Conservation (phyloP, 768 basidiomycete species). For the Sarcodon sp. region DNA sequence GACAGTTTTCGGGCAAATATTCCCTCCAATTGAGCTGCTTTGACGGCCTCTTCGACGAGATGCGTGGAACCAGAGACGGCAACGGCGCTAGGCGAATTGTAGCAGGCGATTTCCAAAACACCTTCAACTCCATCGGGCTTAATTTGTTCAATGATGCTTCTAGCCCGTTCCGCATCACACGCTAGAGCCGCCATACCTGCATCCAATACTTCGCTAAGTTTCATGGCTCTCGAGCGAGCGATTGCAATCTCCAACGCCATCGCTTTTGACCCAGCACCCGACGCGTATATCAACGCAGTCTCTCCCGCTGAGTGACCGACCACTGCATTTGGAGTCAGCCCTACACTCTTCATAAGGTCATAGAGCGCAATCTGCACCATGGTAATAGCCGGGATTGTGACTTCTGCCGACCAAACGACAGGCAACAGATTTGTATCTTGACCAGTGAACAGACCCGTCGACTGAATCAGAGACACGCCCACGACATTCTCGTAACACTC, state of each 20-base stretch:
- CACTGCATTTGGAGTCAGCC: conserved; percentile 23
- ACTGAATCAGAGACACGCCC: conserved; percentile 22
- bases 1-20: conserved; percentile 24
- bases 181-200: conserved; percentile 32
- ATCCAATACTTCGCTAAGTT: conserved; percentile 17
- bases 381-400: conserved; percentile 27
- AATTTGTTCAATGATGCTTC: conserved; percentile 13
- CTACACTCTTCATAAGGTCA: conserved; percentile 24
- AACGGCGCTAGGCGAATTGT: conserved; percentile 24
- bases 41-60: conserved; percentile 16
- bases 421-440: conserved; percentile 2
- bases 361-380: conserved; percentile 34
- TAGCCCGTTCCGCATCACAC: conserved; percentile 18
- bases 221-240: conserved; percentile 25
- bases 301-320: conserved; percentile 39
- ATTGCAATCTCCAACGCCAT: conserved; percentile 31
- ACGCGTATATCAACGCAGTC: conserved; percentile 28
- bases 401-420: conserved; percentile 18
- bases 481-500: conserved; percentile 14
- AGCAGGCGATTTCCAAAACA: conserved; percentile 26
- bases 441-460: conserved; percentile 23
- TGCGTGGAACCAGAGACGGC: conserved; percentile 19
- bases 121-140: conserved; percentile 4
- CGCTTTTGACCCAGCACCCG: conserved; percentile 24
- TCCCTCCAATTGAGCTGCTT: conserved; percentile 13